Evolutionary conservation across 2,329 filamentous ascomycete species (phyloP).

Genomic region (Talaromyces sp.): DNA sequence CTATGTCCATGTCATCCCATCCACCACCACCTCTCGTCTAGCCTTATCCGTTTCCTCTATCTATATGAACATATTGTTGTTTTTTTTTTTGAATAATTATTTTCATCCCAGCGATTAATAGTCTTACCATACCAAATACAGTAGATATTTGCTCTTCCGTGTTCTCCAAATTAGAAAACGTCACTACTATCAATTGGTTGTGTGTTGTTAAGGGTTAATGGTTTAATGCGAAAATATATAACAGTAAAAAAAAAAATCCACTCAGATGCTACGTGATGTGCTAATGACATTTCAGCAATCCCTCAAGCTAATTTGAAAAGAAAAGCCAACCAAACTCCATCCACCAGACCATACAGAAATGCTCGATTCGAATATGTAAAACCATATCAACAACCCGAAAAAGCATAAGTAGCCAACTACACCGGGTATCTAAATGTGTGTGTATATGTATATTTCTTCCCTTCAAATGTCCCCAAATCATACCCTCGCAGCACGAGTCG

Average conservation of each 20-base stretch:
- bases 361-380: background rate
- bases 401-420: background rate
- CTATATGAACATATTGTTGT: background rate
- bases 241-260: background rate
- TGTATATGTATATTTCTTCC: background rate
- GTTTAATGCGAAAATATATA: background rate
- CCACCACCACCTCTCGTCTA: background rate
- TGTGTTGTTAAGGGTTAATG: background rate
- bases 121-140: background rate
- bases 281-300: background rate
- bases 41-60: background rate
- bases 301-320: background rate
- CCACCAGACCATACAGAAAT: background rate
- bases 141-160: background rate
- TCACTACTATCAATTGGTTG: background rate
- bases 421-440: background rate
- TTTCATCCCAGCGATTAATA: background rate
- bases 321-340: background rate
- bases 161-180: background rate
- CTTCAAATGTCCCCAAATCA: background rate
- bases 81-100: background rate
- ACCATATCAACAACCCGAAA: background rate
- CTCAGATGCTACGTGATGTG: background rate
- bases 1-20: background rate
- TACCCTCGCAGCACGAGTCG: conserved; percentile 35